phyloP scores from a whole-genome alignment of 1,284 basidiomycete species.

The Apiotrichum veenhuisii region DNA sequence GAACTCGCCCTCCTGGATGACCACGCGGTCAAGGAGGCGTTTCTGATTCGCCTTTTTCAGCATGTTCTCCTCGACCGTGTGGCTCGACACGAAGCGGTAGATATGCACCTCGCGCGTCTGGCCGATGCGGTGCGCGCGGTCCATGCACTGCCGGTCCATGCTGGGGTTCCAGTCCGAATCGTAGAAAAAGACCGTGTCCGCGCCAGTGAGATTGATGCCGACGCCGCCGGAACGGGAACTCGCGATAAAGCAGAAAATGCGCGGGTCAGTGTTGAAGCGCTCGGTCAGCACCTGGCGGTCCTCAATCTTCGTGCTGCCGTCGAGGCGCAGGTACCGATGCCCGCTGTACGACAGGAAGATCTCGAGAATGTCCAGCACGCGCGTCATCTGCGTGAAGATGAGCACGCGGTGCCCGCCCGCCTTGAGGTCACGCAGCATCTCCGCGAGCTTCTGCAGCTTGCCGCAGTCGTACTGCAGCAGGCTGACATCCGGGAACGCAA shows the following conservation, averaged over 20 bases:
- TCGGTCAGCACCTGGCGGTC: conserved; percentile 93
- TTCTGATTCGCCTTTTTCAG: conserved; percentile 95
- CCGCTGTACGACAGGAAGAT: conserved; percentile 90
- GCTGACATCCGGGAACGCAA: conserved; percentile 88
- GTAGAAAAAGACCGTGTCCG: conserved; percentile 87
- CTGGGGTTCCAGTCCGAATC: conserved; percentile 98
- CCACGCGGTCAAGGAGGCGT: conserved; percentile 80
- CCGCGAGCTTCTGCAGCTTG: conserved; percentile 80
- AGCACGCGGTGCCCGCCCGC: conserved; percentile 82
- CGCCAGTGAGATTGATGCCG: conserved; percentile 95
- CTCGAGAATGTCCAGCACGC: conserved; percentile 89
- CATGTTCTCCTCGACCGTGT: conserved; percentile 93
- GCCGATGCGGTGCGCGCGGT: conserved; percentile 73
- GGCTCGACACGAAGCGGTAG: conserved; percentile 81
- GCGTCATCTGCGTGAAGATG: conserved; percentile 98
- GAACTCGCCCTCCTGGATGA: conserved; percentile 92
- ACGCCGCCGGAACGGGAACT: conserved; percentile 91
- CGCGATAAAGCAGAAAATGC: conserved; percentile 90
- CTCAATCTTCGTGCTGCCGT: conserved; percentile 93
- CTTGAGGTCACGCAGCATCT: conserved; percentile 76
- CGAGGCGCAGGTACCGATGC: conserved; percentile 85
- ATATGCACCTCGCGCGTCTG: conserved; percentile 97
- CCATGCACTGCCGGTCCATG: conserved; percentile 96
- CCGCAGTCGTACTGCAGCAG: conserved; percentile 95
- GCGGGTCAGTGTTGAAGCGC: conserved; percentile 88